A percentile compares a stretch with the other conserved stretches of the same genome.
phyloP scores from a whole-genome alignment of 257 asterid genomes.

The Fraxinus anomala region DNA sequence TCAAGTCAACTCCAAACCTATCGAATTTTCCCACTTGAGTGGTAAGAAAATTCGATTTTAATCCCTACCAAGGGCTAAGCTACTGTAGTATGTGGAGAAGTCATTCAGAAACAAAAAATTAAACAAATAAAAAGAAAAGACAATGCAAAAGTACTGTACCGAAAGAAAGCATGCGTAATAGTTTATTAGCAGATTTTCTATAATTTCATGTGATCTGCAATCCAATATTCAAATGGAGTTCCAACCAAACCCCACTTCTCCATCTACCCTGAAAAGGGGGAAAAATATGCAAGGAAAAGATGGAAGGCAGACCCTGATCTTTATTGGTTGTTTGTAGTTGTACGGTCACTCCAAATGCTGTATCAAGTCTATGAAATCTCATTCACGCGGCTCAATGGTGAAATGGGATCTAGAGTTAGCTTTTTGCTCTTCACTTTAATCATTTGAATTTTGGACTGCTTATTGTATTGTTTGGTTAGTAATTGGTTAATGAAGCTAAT shows the following conservation, averaged over 20 bases:
- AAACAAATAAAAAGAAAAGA: neutral
- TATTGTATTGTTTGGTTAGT: too few relatives aligned
- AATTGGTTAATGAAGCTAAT: too few relatives aligned
- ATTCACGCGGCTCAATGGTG: neutral
- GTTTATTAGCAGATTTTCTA: neutral
- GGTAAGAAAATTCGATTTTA: too few relatives aligned
- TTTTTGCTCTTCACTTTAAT: too few relatives aligned
- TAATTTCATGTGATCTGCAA: neutral
- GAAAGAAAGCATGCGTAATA: neutral
- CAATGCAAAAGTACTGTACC: neutral
- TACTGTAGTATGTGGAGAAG: neutral
- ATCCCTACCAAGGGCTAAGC: neutral
- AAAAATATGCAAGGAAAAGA: neutral
- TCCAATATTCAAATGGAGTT: neutral
- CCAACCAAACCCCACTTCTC: constrained; percentile 3
- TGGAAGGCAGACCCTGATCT: neutral
- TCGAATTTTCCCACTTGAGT: too few relatives aligned
- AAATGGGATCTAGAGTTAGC: too few relatives aligned
- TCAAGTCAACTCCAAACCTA: too few relatives aligned
- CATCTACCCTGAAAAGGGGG: neutral
- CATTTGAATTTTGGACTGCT: too few relatives aligned
- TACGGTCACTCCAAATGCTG: neutral
- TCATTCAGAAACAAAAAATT: neutral
- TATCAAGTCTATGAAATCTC: neutral
- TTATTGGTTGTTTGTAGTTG: neutral